Evolutionary conservation across 2,329 filamentous ascomycete species (phyloP).

Genomic region (Microdochium nivale): DNA sequence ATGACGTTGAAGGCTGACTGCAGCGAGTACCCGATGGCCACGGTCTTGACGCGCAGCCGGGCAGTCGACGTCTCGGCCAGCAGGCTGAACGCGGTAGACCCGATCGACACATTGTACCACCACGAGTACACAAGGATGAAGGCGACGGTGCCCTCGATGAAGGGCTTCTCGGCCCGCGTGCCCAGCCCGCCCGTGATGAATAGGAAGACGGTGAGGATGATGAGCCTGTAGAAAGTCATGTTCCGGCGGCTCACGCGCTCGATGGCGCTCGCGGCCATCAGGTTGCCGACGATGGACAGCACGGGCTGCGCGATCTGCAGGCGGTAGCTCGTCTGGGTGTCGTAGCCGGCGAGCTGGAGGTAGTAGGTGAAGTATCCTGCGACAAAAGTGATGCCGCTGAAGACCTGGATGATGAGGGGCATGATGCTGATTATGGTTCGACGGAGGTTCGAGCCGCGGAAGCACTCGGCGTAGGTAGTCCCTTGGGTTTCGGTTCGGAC

Average conservation of each 20-base stretch:
- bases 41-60: conserved; percentile 34
- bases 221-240: conserved; percentile 32
- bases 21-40: conserved; percentile 31
- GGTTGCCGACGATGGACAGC: conserved; percentile 43
- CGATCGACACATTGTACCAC: conserved; percentile 42
- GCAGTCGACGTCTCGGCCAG: conserved; percentile 42
- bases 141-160: conserved; percentile 38
- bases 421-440: conserved; percentile 49
- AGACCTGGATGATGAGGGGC: conserved; percentile 56
- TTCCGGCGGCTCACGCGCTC: conserved; percentile 45
- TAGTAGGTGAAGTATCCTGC: conserved; percentile 57
- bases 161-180: conserved; percentile 22
- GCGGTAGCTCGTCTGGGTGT: conserved; percentile 38
- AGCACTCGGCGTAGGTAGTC: conserved; percentile 41
- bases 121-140: conserved; percentile 44
- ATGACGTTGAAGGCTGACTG: conserved; percentile 30
- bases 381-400: conserved; percentile 51
- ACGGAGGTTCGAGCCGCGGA: conserved; percentile 38
- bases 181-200: conserved; percentile 38
- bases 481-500: conserved; percentile 41
- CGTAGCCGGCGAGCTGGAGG: conserved; percentile 47
- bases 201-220: conserved; percentile 34
- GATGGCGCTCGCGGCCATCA: conserved; percentile 37
- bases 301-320: conserved; percentile 44
- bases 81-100: conserved; percentile 40